phyloP scores from a whole-genome alignment of 2,329 filamentous ascomycete species.

The Volutella citrinella region DNA sequence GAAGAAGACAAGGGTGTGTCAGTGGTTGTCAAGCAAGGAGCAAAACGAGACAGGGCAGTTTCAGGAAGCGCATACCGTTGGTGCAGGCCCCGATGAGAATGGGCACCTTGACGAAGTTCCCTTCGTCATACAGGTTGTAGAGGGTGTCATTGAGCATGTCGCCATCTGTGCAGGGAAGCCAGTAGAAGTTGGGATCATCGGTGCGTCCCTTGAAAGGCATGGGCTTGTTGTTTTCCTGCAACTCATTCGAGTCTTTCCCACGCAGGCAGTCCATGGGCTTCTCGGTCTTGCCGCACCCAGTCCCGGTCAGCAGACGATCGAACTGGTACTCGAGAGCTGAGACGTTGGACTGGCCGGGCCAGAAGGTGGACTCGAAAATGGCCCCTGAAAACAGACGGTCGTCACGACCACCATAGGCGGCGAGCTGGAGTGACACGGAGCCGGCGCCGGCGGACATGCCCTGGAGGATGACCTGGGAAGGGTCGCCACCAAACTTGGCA shows the following conservation, averaged over 20 bases:
- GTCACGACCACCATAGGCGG: slow-evolving; percentile 43
- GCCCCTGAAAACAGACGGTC: slow-evolving; percentile 44
- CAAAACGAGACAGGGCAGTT: too few species aligned
- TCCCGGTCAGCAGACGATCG: slow-evolving; percentile 32
- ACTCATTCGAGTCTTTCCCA: slow-evolving; percentile 23
- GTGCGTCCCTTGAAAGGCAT: slow-evolving; percentile 37
- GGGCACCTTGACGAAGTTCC: slow-evolving; percentile 42
- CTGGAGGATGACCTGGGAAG: slow-evolving; percentile 56
- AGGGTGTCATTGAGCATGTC: slow-evolving; percentile 41
- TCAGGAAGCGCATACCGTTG: slow-evolving; percentile 42
- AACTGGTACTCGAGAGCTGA: slow-evolving; percentile 48
- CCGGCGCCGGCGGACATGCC: slow-evolving; percentile 61
- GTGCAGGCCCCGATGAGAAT: slow-evolving; percentile 43
- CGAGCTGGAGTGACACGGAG: slow-evolving; percentile 53
- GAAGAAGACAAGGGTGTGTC: too few species aligned
- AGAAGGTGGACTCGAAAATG: slow-evolving; percentile 47
- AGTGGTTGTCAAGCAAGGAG: slow-evolving; percentile 2
- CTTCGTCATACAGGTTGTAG: slow-evolving; percentile 36
- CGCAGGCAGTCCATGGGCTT: slow-evolving; percentile 43
- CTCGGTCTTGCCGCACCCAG: slow-evolving; percentile 31
- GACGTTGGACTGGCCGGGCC: slow-evolving; percentile 44
- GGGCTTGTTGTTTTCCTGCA: slow-evolving; percentile 41
- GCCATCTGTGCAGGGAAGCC: slow-evolving; percentile 49
- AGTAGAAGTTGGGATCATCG: slow-evolving; percentile 43
- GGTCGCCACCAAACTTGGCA: slow-evolving; percentile 55